Evolutionary conservation across 2,329 filamentous ascomycete species (phyloP), one percentile per base, ranked within the genome.

Genomic region (Hypoxylon sp.): DNA sequence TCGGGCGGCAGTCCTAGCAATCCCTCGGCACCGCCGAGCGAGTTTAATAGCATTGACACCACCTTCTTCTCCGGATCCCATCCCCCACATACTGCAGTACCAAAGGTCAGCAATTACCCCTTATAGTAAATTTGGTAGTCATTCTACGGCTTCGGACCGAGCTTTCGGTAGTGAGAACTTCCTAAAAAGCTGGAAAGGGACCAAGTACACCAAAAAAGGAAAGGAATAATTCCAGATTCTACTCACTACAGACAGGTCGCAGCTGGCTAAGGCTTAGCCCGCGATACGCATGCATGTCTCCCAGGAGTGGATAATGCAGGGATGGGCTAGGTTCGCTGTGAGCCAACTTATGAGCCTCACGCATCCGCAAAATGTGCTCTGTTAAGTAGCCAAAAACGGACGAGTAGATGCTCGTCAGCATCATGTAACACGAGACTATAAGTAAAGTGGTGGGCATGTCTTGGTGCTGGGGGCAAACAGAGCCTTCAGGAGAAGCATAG

Each of bases 51-150:
- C 52, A 55, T 55, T 44, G 52, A 55, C n/a, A 55, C 21, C 21
- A 55, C 39, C 52, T 55, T 55, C 11, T 55, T 55, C 37, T 55
- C 52, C 4, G 52, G 52, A 31, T 55, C 52, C 52, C 52, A 55
- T 11, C 52, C 39, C 17, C 52, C 37, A 6, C 52, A 55, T 42
- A 55, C 52, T 55, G 5, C 52, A 53, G 35, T 15, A 24, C 24
- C 24, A 17, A 46, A 10, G 3, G 24, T 55, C 37, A 55, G 52
- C 6, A n/a, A 27, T 39, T 53, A 42, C 32, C 39, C 32, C 17
- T n/a, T 53, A 53, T 15, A 42, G 32, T 53, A 17, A 39, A n/a
- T 39, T 19, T 8, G 17, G 10, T 53, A 27, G 10, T 7, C 3
- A 24, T 27, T 53, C n/a, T 4, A 13, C 7, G 11, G 2, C 19